Percentiles rank a stretch among this genome's conserved stretches.
Conservation (phyloP, 305 asterid genomes). For the Withania somnifera region DNA sequence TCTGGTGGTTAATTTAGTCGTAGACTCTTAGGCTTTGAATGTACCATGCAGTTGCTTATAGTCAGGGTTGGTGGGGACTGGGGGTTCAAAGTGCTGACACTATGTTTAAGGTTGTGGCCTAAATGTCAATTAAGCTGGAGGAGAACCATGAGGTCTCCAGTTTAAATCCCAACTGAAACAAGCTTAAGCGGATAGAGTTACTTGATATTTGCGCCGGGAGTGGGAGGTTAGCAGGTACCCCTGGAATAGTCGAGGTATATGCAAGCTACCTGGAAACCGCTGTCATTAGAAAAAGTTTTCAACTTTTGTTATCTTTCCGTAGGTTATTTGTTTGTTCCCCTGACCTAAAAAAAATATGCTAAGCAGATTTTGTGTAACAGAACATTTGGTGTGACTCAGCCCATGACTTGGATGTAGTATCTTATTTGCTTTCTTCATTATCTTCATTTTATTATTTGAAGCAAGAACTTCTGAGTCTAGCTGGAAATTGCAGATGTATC, state of each 20-base stretch:
- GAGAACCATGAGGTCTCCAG: background rate
- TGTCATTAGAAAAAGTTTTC: background rate
- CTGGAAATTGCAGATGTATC: background rate
- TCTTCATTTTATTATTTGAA: background rate
- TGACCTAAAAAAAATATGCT: background rate
- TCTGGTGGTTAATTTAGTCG: background rate
- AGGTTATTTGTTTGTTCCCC: background rate
- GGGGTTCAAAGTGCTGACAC: background rate
- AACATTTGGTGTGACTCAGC: background rate
- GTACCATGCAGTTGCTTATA: background rate
- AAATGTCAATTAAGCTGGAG: background rate
- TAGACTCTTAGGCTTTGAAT: background rate
- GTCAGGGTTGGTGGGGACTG: background rate
- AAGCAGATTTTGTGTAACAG: background rate
- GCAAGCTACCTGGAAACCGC: background rate
- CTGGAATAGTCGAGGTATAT: background rate
- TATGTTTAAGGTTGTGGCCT: background rate
- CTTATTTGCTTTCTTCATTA: background rate
- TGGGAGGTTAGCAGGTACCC: background rate
- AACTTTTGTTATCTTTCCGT: background rate
- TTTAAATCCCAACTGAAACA: background rate
- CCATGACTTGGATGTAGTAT: background rate
- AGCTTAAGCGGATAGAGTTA: background rate
- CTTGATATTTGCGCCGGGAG: background rate
- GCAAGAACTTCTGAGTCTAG: background rate